phyloP scores from a whole-genome alignment of 2,329 filamentous ascomycete genomes.

The Cryphonectria radicalis region DNA sequence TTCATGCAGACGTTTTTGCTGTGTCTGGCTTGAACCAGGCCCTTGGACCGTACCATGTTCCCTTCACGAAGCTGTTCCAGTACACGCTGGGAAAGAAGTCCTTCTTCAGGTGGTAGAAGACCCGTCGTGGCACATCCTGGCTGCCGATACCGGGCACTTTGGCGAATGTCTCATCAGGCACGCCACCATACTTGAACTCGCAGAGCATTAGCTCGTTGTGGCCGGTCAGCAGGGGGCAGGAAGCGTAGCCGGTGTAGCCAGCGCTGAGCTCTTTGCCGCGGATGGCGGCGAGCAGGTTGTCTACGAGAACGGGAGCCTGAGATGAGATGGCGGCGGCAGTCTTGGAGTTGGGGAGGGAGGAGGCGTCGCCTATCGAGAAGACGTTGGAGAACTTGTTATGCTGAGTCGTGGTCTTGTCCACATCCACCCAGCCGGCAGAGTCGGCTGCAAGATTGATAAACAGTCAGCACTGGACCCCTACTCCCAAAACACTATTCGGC shows the following conservation, averaged over 20 bases:
- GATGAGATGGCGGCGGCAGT: constrained; percentile 51
- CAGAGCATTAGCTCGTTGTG: constrained; percentile 51
- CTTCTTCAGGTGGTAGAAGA: constrained; percentile 51
- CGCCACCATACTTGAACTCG: constrained; percentile 53
- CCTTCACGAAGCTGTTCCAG: constrained; percentile 39
- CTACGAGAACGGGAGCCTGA: constrained; percentile 48
- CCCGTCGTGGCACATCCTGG: constrained; percentile 44
- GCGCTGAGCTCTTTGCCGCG: constrained; percentile 40
- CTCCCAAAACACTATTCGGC: not conserved
- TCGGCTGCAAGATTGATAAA: constrained; percentile 19
- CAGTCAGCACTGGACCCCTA: not conserved
- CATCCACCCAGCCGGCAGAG: constrained; percentile 33
- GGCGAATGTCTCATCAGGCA: constrained; percentile 50
- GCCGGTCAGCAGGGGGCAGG: constrained; percentile 50
- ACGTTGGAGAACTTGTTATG: constrained; percentile 43
- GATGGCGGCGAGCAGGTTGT: constrained; percentile 44
- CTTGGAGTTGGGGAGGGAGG: constrained; percentile 47
- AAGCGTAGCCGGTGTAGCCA: constrained; percentile 50
- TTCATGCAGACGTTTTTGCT: constrained; percentile 13
- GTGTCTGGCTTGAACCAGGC: constrained; percentile 28
- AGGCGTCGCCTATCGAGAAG: constrained; percentile 46
- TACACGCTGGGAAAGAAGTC: constrained; percentile 46
- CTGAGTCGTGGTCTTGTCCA: constrained; percentile 33
- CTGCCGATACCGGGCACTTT: constrained; percentile 38
- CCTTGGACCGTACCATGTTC: constrained; percentile 39